These are phyloP conservation scores for Grammothele lineata DNA, from an alignment of 768 basidiomycete species.

Conservation along the genomic window DNA sequence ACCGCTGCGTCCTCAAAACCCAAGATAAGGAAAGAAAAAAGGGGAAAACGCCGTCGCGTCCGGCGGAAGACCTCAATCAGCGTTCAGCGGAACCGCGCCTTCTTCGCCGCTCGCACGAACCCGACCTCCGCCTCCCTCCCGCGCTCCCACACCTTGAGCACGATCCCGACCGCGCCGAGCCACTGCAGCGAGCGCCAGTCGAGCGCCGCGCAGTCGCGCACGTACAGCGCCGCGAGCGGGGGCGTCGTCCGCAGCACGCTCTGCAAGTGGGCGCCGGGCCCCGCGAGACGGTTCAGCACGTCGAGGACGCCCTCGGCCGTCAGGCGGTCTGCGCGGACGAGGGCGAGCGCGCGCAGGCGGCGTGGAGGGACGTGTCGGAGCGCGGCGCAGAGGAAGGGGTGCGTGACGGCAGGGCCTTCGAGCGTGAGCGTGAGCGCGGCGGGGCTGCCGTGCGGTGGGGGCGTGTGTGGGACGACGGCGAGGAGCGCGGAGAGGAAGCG, in stretches of 20 bases:
- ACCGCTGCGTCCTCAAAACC: no score
- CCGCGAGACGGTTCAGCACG: conserved; percentile 6
- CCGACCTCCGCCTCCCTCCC: conserved; percentile 14
- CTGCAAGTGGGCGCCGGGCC: conserved; percentile 5
- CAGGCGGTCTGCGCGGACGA: conserved; percentile 12
- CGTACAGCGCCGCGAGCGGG: conserved; percentile 7
- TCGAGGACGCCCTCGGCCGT: conserved; percentile 13
- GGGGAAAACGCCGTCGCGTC: no score
- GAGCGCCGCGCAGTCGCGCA: conserved; percentile 17
- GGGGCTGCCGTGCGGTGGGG: conserved; percentile 8
- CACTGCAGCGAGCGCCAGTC: conserved; percentile 15
- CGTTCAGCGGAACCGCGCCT: conserved; percentile 12
- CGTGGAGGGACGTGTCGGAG: conserved; percentile 2
- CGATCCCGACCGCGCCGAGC: conserved; percentile 9
- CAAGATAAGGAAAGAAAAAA: not conserved
- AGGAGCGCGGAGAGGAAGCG: conserved; percentile 23
- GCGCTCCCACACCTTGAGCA: conserved; percentile 15
- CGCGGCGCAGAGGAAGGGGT: conserved; percentile 17
- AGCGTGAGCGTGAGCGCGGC: conserved; percentile 19
- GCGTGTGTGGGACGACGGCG: conserved; percentile 11
- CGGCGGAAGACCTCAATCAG: not conserved
- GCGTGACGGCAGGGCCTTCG: conserved; percentile 17
- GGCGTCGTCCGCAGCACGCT: not conserved
- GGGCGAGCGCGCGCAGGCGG: conserved; percentile 11
- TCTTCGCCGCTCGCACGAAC: conserved; percentile 13